A percentile compares a stretch with the other conserved stretches of the same genome.
These are phyloP conservation scores for Xylaria nigripes DNA, from an alignment of 495 filamentous ascomycete genomes.

Conservation along the genomic window DNA sequence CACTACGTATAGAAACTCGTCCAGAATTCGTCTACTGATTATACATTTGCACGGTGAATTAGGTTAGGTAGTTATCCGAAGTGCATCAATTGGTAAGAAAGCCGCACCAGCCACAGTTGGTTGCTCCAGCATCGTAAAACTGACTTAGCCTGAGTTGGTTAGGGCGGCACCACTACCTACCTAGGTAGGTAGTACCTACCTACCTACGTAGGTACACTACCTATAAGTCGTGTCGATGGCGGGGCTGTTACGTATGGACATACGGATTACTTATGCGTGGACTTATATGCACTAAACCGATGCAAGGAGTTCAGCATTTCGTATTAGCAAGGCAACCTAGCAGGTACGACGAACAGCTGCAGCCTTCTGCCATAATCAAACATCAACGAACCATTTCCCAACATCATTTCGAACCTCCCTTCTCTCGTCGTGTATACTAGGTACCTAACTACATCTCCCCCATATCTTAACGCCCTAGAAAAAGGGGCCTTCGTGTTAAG, in stretches of 20 bases:
- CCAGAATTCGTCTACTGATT: too few species aligned
- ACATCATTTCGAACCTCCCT: slow-evolving; percentile 1
- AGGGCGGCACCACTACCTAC: neutral
- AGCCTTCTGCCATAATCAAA: slow-evolving; percentile 7
- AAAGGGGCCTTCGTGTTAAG: slow-evolving; percentile 20
- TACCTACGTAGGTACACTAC: too few species aligned
- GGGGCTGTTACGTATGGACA: slow-evolving; percentile 1
- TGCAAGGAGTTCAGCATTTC: slow-evolving; percentile 1
- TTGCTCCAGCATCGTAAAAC: neutral
- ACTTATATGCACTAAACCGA: slow-evolving; percentile 3
- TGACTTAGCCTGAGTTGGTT: neutral
- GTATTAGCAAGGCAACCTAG: slow-evolving; percentile 13
- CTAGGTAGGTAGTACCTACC: too few species aligned
- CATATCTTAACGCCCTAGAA: neutral
- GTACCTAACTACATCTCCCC: neutral
- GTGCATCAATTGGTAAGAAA: too few species aligned
- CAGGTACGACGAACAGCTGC: slow-evolving; percentile 9
- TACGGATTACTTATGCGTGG: too few species aligned
- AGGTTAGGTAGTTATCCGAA: neutral
- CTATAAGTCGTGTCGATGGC: neutral
- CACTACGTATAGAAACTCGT: too few species aligned
- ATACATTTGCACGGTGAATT: too few species aligned
- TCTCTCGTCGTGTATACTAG: neutral
- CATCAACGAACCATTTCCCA: neutral
- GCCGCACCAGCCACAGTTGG: neutral